phyloP scores from a whole-genome alignment of 495 filamentous ascomycete species.

The Aspergillus coremiiformis region DNA sequence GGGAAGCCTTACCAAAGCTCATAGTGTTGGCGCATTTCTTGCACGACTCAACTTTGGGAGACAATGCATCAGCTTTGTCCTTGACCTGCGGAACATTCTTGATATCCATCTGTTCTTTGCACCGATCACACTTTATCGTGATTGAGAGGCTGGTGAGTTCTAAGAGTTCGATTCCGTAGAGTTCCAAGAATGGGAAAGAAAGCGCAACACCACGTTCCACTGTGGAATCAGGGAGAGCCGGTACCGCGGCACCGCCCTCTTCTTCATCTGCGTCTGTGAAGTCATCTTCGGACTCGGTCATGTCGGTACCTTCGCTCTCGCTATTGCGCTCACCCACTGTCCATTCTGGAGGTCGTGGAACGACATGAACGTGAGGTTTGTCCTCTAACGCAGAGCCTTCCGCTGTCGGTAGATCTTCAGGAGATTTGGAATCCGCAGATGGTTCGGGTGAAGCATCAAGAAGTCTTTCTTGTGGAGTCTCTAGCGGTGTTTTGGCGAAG shows the following conservation, averaged over 20 bases:
- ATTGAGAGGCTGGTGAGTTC: constrained; percentile 63
- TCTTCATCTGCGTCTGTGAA: constrained; percentile 43
- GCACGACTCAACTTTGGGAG: constrained; percentile 48
- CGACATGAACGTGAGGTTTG: constrained; percentile 62
- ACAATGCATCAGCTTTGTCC: constrained; percentile 24
- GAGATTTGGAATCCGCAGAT: constrained; percentile 2
- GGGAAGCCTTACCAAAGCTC: constrained; percentile 40
- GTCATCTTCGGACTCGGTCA: constrained; percentile 37
- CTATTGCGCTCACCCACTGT: constrained; percentile 34
- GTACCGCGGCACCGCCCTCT: constrained; percentile 34
- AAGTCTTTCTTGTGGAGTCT: constrained; percentile 14
- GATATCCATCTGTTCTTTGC: constrained; percentile 69
- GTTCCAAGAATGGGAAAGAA: constrained; percentile 74
- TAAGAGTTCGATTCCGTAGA: constrained; percentile 75
- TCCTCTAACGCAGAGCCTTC: constrained; percentile 26
- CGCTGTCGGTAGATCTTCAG: constrained; percentile 9
- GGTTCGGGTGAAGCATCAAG: constrained; percentile 16
- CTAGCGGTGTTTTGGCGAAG: constrained; percentile 49
- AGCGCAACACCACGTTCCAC: constrained; percentile 63
- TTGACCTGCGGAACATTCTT: constrained; percentile 51
- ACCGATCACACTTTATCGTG: constrained; percentile 75
- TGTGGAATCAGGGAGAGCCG: constrained; percentile 21
- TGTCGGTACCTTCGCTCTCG: constrained; percentile 28
- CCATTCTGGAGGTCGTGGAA: constrained; percentile 84
- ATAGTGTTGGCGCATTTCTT: constrained; percentile 69